A percentile compares a stretch with the other conserved stretches of the same genome.
phyloP scores from a whole-genome alignment of 768 basidiomycete species.

The Asterophora parasitica region DNA sequence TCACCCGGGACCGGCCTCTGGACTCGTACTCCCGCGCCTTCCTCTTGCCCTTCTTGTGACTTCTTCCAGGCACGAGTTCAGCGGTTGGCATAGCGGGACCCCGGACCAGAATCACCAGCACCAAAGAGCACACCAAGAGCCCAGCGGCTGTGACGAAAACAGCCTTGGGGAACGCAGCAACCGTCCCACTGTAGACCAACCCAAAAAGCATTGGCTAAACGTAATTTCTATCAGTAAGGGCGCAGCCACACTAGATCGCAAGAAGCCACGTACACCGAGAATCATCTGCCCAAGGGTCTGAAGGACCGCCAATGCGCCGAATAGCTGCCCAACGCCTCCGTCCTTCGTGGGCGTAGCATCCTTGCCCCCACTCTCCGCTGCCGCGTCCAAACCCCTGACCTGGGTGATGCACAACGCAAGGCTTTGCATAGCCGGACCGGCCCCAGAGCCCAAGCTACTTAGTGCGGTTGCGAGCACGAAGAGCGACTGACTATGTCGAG shows the following conservation, averaged over 20 bases:
- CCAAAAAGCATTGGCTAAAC: constrained; percentile 67
- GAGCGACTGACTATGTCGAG: constrained; percentile 33
- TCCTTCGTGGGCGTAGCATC: constrained; percentile 19
- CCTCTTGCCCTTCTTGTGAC: constrained; percentile 15
- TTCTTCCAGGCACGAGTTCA: constrained; percentile 13
- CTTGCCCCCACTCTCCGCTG: neutral
- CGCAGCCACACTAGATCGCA: neutral
- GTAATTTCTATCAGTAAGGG: constrained; percentile 4
- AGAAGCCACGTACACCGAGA: constrained; percentile 33
- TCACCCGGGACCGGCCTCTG: constrained; percentile 41
- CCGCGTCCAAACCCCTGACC: constrained; percentile 32
- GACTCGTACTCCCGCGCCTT: constrained; percentile 23
- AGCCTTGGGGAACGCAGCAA: constrained; percentile 63
- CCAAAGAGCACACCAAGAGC: constrained; percentile 39
- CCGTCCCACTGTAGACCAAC: constrained; percentile 63
- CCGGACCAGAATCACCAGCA: constrained; percentile 34
- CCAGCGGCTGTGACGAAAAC: constrained; percentile 57
- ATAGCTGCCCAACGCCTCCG: constrained; percentile 47
- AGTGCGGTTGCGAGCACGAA: constrained; percentile 62
- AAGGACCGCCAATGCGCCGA: constrained; percentile 68
- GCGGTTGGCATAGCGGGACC: constrained; percentile 29
- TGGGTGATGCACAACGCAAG: constrained; percentile 63
- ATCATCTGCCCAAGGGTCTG: constrained; percentile 71
- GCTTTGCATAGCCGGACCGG: constrained; percentile 66
- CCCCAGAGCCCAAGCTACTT: constrained; percentile 60